phyloP scores from a whole-genome alignment of 1,284 basidiomycete genomes.

The Fomitopsis betulina region DNA sequence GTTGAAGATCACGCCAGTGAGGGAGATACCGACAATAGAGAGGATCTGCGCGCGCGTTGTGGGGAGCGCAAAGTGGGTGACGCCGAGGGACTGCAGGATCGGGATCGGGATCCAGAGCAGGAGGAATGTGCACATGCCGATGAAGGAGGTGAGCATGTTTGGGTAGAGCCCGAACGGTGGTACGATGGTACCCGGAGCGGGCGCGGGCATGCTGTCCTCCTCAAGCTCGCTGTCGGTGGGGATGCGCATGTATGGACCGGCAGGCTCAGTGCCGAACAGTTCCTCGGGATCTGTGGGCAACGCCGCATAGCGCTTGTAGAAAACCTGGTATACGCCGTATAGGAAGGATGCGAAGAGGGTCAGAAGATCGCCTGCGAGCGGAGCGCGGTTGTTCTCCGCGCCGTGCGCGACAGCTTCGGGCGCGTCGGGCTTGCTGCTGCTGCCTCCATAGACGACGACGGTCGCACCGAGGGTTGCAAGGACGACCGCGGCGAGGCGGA shows the following conservation, averaged over 20 bases:
- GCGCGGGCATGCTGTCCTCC: conserved; percentile 13
- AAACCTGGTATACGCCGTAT: conserved; percentile 73
- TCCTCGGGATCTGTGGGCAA: conserved; percentile 53
- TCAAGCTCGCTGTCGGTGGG: conserved; percentile 20
- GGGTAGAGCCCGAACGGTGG: conserved; percentile 78
- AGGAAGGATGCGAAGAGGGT: conserved; percentile 66
- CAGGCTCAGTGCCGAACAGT: conserved; percentile 24
- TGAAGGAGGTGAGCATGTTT: conserved; percentile 64
- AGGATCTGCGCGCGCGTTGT: conserved; percentile 35
- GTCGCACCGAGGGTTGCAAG: conserved; percentile 74
- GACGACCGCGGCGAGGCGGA: conserved; percentile 62
- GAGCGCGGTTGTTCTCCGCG: conserved; percentile 31
- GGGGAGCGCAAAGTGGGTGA: conserved; percentile 61
- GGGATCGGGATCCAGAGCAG: conserved; percentile 73
- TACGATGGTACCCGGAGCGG: conserved; percentile 37
- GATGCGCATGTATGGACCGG: conserved; percentile 41
- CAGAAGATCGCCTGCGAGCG: conserved; percentile 73
- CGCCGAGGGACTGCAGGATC: conserved; percentile 53
- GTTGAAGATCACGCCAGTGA: conserved; percentile 70
- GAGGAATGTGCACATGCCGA: conserved; percentile 61
- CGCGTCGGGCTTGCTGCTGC: conserved; percentile 21
- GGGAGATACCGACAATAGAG: conserved; percentile 57
- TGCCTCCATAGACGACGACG: conserved; percentile 74
- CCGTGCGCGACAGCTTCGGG: neutral
- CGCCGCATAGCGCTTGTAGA: conserved; percentile 77